phyloP scores from a whole-genome alignment of 768 basidiomycete species.

The Leucocoprinus birnbaumii region DNA sequence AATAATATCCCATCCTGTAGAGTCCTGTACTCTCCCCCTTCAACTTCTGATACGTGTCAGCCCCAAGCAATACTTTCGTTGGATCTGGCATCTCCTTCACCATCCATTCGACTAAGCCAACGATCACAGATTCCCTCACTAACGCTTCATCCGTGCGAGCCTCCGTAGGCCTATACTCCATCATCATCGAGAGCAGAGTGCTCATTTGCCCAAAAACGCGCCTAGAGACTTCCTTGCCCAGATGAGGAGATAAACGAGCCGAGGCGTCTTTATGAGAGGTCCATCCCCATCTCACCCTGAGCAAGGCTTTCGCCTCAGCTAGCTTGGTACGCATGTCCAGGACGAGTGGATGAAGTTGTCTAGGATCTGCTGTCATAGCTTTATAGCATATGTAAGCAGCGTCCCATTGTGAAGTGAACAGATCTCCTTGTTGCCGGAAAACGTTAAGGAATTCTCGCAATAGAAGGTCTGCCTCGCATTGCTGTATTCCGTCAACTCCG shows the following conservation, averaged over 20 bases:
- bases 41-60: background rate
- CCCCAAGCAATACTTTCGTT: background rate
- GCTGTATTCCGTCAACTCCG: background rate
- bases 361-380: background rate
- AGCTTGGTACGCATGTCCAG: background rate
- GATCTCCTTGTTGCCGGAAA: background rate
- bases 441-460: background rate
- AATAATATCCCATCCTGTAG: too few species aligned
- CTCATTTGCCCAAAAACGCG: background rate
- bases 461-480: background rate
- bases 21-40: too few species aligned
- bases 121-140: background rate
- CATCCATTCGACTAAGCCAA: slow-evolving; percentile 3
- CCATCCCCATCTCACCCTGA: background rate
- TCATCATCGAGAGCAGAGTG: background rate
- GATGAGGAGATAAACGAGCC: background rate
- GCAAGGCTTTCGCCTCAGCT: background rate
- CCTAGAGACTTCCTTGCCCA: background rate
- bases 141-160: background rate
- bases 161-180: background rate
- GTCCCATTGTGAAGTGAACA: background rate
- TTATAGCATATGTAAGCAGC: background rate
- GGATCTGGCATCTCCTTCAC: background rate
- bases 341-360: background rate
- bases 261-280: background rate